These are phyloP conservation scores for Fonsecaea nubica DNA, from an alignment of 2,329 filamentous ascomycete species.

Conservation along the genomic window DNA sequence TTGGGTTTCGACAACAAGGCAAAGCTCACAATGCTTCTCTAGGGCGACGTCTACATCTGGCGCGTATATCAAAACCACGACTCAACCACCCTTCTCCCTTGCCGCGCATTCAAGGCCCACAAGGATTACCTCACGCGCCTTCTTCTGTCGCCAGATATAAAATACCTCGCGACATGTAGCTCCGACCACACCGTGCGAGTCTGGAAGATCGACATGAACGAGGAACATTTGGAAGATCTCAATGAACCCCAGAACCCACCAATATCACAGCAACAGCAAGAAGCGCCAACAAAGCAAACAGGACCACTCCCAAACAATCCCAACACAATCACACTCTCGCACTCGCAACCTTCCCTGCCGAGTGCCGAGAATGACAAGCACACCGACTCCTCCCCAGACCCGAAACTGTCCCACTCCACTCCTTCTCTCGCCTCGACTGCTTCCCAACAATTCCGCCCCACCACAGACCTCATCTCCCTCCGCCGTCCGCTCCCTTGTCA, in stretches of 20 bases:
- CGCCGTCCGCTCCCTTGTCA: conserved; percentile 71
- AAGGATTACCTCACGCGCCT: conserved; percentile 92
- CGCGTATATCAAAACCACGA: conserved; percentile 84
- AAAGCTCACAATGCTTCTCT: conserved; percentile 14
- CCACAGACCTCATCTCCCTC: conserved; percentile 35
- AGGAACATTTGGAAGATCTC: conserved; percentile 47
- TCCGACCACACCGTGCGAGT: conserved; percentile 95
- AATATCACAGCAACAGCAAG: conserved; percentile 8
- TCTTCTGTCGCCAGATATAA: conserved; percentile 88
- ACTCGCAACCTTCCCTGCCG: conserved; percentile 12
- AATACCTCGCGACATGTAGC: conserved; percentile 90
- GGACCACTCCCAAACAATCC: conserved; percentile 1
- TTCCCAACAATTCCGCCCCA: conserved; percentile 25
- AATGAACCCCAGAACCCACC: conserved; percentile 22
- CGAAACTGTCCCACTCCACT: conserved; percentile 25
- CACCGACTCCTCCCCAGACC: conserved; percentile 6
- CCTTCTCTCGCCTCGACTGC: conserved; percentile 26
- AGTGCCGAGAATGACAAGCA: conserved; percentile 6
- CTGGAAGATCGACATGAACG: conserved; percentile 85
- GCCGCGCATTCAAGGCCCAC: conserved; percentile 89
- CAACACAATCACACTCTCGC: conserved; percentile 5
- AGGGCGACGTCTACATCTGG: conserved; percentile 99
- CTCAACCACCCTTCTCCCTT: conserved; percentile 80
- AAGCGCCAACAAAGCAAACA: background rate
- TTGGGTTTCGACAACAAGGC: background rate